Evolutionary conservation across 2,329 filamentous ascomycete genomes (phyloP).

Genomic region (Talaromyces sp.): DNA sequence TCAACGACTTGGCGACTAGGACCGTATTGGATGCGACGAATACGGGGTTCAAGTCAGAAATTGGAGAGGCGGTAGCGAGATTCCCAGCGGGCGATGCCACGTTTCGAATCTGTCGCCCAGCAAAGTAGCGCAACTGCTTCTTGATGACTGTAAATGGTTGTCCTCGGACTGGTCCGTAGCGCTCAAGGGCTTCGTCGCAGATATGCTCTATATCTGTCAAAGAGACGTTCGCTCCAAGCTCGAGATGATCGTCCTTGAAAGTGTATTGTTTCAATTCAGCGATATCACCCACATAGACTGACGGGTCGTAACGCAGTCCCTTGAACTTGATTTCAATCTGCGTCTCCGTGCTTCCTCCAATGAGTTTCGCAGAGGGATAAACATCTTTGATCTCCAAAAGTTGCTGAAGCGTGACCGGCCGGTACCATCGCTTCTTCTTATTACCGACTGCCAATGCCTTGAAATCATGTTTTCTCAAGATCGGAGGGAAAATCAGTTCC

Average conservation of each 20-base stretch:
- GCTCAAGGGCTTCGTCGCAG: conserved; percentile 70
- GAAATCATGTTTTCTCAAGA: conserved; percentile 76
- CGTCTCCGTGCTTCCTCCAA: conserved; percentile 93
- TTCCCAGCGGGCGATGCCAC: conserved; percentile 97
- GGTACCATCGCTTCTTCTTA: conserved; percentile 89
- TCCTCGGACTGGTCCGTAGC: conserved; percentile 66
- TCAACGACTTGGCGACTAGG: conserved; percentile 72
- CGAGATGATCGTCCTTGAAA: conserved; percentile 75
- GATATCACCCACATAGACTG: conserved; percentile 91
- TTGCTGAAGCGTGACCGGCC: conserved; percentile 81
- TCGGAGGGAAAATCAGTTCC: conserved; percentile 88
- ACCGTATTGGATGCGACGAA: conserved; percentile 82
- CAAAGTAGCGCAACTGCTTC: conserved; percentile 93
- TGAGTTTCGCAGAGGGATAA: conserved; percentile 84
- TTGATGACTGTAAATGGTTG: conserved; percentile 88
- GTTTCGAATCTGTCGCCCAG: conserved; percentile 90
- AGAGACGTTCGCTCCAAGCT: conserved; percentile 88
- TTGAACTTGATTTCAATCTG: conserved; percentile 99
- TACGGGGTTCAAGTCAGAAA: conserved; percentile 92
- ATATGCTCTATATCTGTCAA: conserved; percentile 88
- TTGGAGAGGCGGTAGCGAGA: conserved; percentile 87
- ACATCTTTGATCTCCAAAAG: conserved; percentile 85
- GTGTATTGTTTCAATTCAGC: conserved; percentile 77
- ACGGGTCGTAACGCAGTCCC: conserved; percentile 81
- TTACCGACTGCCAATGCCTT: conserved; percentile 85